These are phyloP conservation scores for Zygosaccharomyces gambellarensis DNA, from an alignment of 805 yeast species.

Conservation along the genomic window DNA sequence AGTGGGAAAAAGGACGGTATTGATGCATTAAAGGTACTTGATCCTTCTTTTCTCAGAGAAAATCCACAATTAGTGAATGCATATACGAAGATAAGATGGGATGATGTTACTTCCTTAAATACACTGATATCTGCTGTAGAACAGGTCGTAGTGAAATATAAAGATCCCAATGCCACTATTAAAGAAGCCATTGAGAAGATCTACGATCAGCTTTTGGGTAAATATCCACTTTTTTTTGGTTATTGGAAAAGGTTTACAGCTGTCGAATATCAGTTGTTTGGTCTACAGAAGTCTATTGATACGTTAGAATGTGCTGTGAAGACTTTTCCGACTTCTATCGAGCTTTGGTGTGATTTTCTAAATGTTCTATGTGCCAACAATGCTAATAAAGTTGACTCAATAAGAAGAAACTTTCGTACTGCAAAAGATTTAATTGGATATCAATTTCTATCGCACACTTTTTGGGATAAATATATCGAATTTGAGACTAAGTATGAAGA, in stretches of 20 bases:
- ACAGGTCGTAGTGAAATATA: conserved; percentile 32
- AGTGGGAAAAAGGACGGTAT: background rate
- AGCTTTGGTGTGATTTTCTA: conserved; percentile 64
- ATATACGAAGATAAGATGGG: conserved; percentile 24
- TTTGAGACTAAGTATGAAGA: conserved; percentile 46
- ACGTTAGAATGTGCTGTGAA: conserved; percentile 43
- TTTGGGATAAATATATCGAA: conserved; percentile 77
- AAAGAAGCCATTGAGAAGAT: conserved; percentile 33
- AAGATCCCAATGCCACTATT: conserved; percentile 31
- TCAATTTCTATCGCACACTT: conserved; percentile 69
- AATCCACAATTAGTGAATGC: conserved; percentile 23
- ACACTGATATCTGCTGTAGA: conserved; percentile 35
- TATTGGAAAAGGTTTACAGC: conserved; percentile 63
- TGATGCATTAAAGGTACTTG: conserved; percentile 16
- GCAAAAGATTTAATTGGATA: conserved; percentile 54
- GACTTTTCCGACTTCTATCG: conserved; percentile 54
- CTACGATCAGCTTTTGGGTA: conserved; percentile 41
- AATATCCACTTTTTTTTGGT: conserved; percentile 54
- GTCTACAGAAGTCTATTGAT: conserved; percentile 46
- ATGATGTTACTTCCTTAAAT: conserved; percentile 41
- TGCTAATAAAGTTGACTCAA: conserved; percentile 29
- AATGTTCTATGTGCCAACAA: conserved; percentile 45
- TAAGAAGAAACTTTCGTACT: conserved; percentile 42
- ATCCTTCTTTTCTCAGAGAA: conserved; percentile 27
- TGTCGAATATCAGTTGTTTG: conserved; percentile 52